These are phyloP conservation scores for Scorias spongiosa DNA, from an alignment of 2,329 filamentous ascomycete species.

Conservation along the genomic window DNA sequence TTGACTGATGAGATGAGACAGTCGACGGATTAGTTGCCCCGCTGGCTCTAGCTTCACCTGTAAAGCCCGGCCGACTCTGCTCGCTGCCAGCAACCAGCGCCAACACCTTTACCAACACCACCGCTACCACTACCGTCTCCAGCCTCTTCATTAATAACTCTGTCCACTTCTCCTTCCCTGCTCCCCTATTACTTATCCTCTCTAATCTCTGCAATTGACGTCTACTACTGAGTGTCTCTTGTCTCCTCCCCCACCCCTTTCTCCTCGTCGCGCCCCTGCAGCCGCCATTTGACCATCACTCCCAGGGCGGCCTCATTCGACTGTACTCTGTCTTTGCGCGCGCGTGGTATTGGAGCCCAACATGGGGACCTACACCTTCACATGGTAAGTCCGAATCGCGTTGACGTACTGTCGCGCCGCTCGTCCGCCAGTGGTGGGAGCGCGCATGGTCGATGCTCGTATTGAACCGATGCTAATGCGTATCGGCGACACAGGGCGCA, in stretches of 20 bases:
- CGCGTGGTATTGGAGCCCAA: constrained; percentile 7
- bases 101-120: neutral
- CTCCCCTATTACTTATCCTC: neutral
- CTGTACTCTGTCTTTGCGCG: neutral
- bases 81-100: neutral
- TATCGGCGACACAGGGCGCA: constrained; percentile 50
- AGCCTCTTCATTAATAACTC: neutral
- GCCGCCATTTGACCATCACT: too few species aligned
- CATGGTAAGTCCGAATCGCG: constrained; percentile 40
- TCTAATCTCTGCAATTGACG: too few species aligned
- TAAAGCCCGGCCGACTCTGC: neutral
- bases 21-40: neutral
- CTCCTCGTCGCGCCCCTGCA: too few species aligned
- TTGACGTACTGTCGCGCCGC: neutral
- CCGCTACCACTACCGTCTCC: neutral
- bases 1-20: too few species aligned
- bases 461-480: constrained; percentile 5
- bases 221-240: too few species aligned
- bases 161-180: neutral
- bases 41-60: neutral
- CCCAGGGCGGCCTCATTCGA: too few species aligned
- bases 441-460: constrained; percentile 6
- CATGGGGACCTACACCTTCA: constrained; percentile 57
- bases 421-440: constrained; percentile 2
- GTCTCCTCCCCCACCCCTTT: too few species aligned